Conservation (phyloP, 306 rosid genomes). For the Begonia loranthoides region DNA sequence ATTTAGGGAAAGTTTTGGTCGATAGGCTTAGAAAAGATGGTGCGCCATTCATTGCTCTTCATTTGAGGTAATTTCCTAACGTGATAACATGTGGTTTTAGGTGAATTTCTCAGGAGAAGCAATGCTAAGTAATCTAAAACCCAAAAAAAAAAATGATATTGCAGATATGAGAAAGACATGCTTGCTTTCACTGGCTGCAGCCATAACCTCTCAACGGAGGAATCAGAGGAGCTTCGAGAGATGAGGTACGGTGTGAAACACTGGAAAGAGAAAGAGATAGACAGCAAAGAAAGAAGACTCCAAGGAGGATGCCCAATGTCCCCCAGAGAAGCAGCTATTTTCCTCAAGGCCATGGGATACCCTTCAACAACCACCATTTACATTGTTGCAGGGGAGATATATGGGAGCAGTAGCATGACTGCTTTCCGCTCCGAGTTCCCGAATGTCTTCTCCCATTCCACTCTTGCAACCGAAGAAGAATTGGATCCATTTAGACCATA, state of each 20-base stretch:
- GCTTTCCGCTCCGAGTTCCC: slow-evolving; percentile 60
- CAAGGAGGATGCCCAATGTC: slow-evolving; percentile 99
- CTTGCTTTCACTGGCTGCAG: slow-evolving; percentile 96
- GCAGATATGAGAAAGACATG: slow-evolving; percentile 98
- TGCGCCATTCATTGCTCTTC: slow-evolving; percentile 79
- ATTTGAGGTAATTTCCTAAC: slow-evolving; percentile 46
- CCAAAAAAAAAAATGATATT: neutral
- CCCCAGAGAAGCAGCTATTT: slow-evolving; percentile 85
- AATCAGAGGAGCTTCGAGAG: slow-evolving; percentile 52
- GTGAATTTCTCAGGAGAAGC: neutral
- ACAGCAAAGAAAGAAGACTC: slow-evolving; percentile 44
- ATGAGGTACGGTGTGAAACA: slow-evolving; percentile 90
- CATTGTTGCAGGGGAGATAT: slow-evolving; percentile 94
- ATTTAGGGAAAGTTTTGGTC: slow-evolving; percentile 62
- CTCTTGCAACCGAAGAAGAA: slow-evolving; percentile 79
- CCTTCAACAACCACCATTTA: slow-evolving; percentile 87
- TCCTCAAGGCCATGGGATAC: slow-evolving; percentile 95
- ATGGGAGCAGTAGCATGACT: slow-evolving; percentile 62
- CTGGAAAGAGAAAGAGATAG: slow-evolving; percentile 98
- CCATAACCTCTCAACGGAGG: slow-evolving; percentile 68
- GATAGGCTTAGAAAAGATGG: slow-evolving; percentile 54
- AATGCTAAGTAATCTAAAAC: slow-evolving; percentile 1
- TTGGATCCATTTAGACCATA: slow-evolving; percentile 60
- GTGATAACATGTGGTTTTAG: neutral
- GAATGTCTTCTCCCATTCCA: slow-evolving; percentile 65